Base-by-base conservation (phyloP, 768 basidiomycete genomes). In the Neoboletus subvelutipes region DNA sequence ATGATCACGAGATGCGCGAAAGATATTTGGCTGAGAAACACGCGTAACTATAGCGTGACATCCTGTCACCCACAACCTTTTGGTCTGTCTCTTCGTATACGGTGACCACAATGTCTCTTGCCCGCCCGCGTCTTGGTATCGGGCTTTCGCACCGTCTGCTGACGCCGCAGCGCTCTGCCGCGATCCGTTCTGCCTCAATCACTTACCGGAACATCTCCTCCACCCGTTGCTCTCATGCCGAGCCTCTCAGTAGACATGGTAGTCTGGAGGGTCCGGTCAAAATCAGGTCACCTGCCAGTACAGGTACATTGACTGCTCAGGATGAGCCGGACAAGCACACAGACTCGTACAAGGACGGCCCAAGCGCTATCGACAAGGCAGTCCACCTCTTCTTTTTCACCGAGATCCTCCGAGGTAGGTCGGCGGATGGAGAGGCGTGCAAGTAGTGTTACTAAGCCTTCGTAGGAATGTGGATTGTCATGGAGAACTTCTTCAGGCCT, bases 381-480 rank as follows among this genome's bases (percentile, higher is more conserved):
- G 88, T 92, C 42, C 89, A 94, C 72, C 71, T 97, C 48, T 98
- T 98, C 83, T 98, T 99, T 84, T 94, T 99, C 73, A 98, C 96
- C 56, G 97, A 99, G 76, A 97, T 99, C 65, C 76, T 96, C 69
- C 80, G 96, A 82, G 96, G 96, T 94, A 65, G 55, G 85, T 74
- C n/a, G 37, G 1, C 22, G 34, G 42, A 42, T 43, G 33, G 41
- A 61, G 46, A 9, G 43, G 17, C 24, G 37, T 49, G 34, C 20
- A 18, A 26, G 47, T 17, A 10, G 56, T 52, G 48, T 52, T 42
- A 26, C 62, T 68, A 45, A 62, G 50, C 36, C 31, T 34, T 37
- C 50, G 7, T 64, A 98, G 96, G 96, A 67, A 95, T 98, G 93
- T 97, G 95, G 92, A 88, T 99, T 68, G 95, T 98, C 29, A 54